These are phyloP conservation scores for Penicillium sp. DNA, from an alignment of 2,329 filamentous ascomycete genomes.

Conservation along the genomic window DNA sequence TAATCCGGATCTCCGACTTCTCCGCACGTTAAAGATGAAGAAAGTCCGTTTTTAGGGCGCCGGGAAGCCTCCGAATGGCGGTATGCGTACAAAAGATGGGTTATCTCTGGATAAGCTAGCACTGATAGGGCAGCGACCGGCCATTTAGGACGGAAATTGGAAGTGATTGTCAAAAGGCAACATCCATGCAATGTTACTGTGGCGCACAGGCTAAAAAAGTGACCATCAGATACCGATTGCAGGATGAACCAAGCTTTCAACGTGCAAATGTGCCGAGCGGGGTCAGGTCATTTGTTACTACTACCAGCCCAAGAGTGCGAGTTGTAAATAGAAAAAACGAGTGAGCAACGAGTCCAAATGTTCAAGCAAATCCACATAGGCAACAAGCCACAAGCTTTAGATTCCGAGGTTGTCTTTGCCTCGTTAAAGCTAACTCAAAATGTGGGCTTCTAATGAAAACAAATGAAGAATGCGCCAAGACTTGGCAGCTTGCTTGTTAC, in stretches of 20 bases:
- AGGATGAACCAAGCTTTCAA: conserved; percentile 2
- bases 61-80: not conserved
- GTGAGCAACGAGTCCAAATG: not conserved
- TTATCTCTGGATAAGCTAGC: not conserved
- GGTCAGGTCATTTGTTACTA: not conserved
- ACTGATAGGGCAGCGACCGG: not conserved
- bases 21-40: not conserved
- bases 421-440: not conserved
- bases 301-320: not conserved
- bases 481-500: not conserved
- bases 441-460: not conserved
- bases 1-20: not conserved
- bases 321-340: not conserved
- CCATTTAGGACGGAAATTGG: not conserved
- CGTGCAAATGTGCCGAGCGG: conserved; percentile 1
- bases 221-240: conserved; percentile 1
- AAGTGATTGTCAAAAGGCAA: not conserved
- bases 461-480: not conserved
- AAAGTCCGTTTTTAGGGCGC: not conserved
- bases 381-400: not conserved
- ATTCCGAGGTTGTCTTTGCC: not conserved
- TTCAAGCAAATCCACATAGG: not conserved
- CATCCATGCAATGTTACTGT: conserved; percentile 4
- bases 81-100: not conserved
- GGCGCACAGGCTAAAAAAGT: conserved; percentile 4